phyloP scores from a whole-genome alignment of 805 yeast genomes.

The Millerozyma acaciae region DNA sequence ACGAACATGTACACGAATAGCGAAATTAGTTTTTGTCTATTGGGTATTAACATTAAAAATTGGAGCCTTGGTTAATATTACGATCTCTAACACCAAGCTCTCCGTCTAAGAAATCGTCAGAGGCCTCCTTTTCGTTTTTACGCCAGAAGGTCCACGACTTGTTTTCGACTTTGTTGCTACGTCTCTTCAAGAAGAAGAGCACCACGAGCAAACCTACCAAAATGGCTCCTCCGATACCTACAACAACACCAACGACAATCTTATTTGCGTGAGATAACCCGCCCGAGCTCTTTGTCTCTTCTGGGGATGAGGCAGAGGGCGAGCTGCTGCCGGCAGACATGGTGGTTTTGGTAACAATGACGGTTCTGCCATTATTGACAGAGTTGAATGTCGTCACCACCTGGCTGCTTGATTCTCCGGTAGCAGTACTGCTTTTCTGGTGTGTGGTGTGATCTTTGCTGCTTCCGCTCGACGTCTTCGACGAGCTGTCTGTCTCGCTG shows the following conservation, averaged over 20 bases:
- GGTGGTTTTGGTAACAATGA: constrained; percentile 39
- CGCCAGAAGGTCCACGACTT: constrained; percentile 49
- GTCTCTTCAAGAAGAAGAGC: constrained; percentile 33
- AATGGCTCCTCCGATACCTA: constrained; percentile 44
- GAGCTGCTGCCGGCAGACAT: constrained; percentile 19
- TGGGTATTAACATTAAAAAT: too few species aligned
- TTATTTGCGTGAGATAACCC: constrained; percentile 41
- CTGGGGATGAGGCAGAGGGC: constrained; percentile 18
- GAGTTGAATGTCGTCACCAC: constrained; percentile 26
- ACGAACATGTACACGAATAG: too few species aligned
- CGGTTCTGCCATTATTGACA: constrained; percentile 33
- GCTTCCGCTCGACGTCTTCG: too few species aligned
- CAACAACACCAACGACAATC: constrained; percentile 46
- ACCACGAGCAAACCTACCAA: constrained; percentile 32
- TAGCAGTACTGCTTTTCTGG: too few species aligned
- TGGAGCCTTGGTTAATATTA: constrained; percentile 44
- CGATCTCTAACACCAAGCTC: constrained; percentile 47
- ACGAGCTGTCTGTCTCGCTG: too few species aligned
- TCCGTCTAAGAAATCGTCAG: constrained; percentile 40
- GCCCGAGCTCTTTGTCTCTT: constrained; percentile 14
- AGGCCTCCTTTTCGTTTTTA: constrained; percentile 39
- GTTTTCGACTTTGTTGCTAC: constrained; percentile 22
- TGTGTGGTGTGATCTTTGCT: too few species aligned
- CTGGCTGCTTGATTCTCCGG: too few species aligned
- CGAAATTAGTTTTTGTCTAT: too few species aligned